phyloP scores from a whole-genome alignment of 768 basidiomycete genomes.

The Floccularia luteovirens region DNA sequence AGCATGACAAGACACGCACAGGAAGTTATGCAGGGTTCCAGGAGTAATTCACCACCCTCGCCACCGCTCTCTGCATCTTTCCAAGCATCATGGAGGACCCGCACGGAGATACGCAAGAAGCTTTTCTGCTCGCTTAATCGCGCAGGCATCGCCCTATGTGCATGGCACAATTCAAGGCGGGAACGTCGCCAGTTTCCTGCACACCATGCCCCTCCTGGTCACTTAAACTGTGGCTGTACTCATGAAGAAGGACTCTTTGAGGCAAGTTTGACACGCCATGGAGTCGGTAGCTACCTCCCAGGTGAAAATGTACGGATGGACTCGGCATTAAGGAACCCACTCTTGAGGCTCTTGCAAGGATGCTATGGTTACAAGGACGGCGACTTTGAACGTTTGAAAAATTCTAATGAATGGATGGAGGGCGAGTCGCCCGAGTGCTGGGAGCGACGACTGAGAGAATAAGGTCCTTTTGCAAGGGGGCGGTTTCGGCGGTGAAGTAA shows the following conservation, averaged over 20 bases:
- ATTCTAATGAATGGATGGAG: slow-evolving; percentile 58
- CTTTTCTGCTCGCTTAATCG: slow-evolving; percentile 78
- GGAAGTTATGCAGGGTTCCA: too few relatives aligned
- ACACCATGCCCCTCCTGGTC: slow-evolving; percentile 70
- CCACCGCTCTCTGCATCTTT: slow-evolving; percentile 42
- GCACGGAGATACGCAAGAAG: slow-evolving; percentile 66
- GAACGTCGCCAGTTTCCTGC: slow-evolving; percentile 75
- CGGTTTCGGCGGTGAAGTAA: too few relatives aligned
- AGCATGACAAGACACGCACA: too few relatives aligned
- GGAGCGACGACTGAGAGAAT: too few relatives aligned
- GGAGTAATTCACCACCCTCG: slow-evolving; percentile 18
- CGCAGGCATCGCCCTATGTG: slow-evolving; percentile 82
- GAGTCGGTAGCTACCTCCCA: slow-evolving; percentile 76
- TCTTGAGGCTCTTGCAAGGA: slow-evolving; percentile 61
- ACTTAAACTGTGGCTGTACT: slow-evolving; percentile 83
- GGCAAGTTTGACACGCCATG: slow-evolving; percentile 72
- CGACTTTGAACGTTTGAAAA: slow-evolving; percentile 71
- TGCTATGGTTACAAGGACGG: slow-evolving; percentile 79
- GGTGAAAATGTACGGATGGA: slow-evolving; percentile 88
- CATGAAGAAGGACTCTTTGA: slow-evolving; percentile 83
- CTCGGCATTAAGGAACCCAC: slow-evolving; percentile 75
- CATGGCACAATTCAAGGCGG: slow-evolving; percentile 85
- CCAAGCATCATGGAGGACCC: slow-evolving; percentile 58
- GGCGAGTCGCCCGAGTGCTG: slow-evolving; percentile 58
- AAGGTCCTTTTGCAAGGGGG: too few relatives aligned